Evolutionary conservation across 2,329 filamentous ascomycete genomes (phyloP), one percentile per base, ranked within the genome.

Genomic region (Clarireedia hainanense): DNA sequence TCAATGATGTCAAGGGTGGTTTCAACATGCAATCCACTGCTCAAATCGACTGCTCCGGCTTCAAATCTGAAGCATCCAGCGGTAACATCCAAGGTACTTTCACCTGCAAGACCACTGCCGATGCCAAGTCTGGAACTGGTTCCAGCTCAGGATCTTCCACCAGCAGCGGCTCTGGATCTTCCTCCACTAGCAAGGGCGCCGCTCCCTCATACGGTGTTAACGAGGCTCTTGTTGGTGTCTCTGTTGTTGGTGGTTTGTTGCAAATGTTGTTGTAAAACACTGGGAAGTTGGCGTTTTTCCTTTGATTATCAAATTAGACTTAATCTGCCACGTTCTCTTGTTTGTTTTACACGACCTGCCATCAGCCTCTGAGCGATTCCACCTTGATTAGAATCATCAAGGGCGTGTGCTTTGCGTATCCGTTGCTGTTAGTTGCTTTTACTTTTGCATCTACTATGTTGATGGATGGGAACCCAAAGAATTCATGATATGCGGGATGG

Each of bases 1-100:
- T 92, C 26, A 73, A 79, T 58, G 78, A 85, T 61, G 87, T 91
- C 64, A 78, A 80, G 68, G 89, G 89, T 73, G 81, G 81, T 59
- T 87, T 89, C 70, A 84, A 85, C 67, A 75, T 89, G 40, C 62
- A 68, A 58, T 63, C 59, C 36, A 61, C 61, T 6, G 52, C 54
- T 20, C 45, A 51, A 5, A 64, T 70, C 42, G 62, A 64, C 53
- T 69, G 68, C 61, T 50, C 39, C 20, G 52, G 56, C 10, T 68
- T 66, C 59, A 42, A 65, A 27, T 45, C 58, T 24, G 58, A 65
- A 56, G 27, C 47, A 14, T 60, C 63, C 55, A 68, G 70, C 49
- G 67, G 70, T 40, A 65, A 74, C 63, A 75, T 79, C 68, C 71
- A 73, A 59, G 78, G 77, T 58, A 70, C 65, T 26, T 76, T 72